Percentiles rank a stretch among this genome's conserved stretches.
phyloP scores from a whole-genome alignment of 1,284 basidiomycete species.

The Malassezia globosa region DNA sequence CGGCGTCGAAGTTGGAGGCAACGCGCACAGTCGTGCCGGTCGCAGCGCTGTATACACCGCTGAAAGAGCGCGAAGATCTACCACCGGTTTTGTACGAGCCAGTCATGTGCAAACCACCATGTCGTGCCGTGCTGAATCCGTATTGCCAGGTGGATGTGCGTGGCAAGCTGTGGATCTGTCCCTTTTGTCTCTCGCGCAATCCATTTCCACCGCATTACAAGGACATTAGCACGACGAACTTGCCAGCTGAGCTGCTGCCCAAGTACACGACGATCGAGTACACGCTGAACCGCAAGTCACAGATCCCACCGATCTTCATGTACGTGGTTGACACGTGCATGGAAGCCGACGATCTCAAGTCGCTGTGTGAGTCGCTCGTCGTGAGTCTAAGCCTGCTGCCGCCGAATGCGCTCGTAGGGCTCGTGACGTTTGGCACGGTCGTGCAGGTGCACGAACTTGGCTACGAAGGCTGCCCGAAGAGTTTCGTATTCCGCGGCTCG shows the following conservation, averaged over 20 bases:
- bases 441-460: conserved; percentile 97
- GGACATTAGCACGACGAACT: conserved; percentile 91
- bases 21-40: conserved; percentile 96
- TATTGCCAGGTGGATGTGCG: conserved; percentile 98
- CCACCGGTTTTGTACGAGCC: conserved; percentile 96
- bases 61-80: conserved; percentile 87
- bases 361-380: conserved; percentile 79
- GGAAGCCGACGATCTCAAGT: conserved; percentile 90
- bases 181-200: conserved; percentile 91
- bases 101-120: conserved; percentile 93
- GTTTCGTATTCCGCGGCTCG: conserved; percentile 96
- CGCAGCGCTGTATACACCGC: conserved; percentile 89
- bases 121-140: conserved; percentile 91
- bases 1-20: conserved; percentile 90
- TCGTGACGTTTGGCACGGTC: conserved; percentile 96
- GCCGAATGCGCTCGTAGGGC: conserved; percentile 81
- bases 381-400: conserved; percentile 86
- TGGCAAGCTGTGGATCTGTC: conserved; percentile 98
- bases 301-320: conserved; percentile 87
- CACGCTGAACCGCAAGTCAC: conserved; percentile 78
- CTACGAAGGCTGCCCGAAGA: conserved; percentile 90
- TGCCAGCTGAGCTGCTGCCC: conserved; percentile 86
- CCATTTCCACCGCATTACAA: conserved; percentile 98
- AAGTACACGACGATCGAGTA: conserved; percentile 99
- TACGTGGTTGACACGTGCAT: conserved; percentile 96